Percentiles rank a stretch among this genome's conserved stretches.
These are phyloP conservation scores for Phyllosticta paracitricarpa DNA, from an alignment of 2,329 filamentous ascomycete species.

Conservation along the genomic window DNA sequence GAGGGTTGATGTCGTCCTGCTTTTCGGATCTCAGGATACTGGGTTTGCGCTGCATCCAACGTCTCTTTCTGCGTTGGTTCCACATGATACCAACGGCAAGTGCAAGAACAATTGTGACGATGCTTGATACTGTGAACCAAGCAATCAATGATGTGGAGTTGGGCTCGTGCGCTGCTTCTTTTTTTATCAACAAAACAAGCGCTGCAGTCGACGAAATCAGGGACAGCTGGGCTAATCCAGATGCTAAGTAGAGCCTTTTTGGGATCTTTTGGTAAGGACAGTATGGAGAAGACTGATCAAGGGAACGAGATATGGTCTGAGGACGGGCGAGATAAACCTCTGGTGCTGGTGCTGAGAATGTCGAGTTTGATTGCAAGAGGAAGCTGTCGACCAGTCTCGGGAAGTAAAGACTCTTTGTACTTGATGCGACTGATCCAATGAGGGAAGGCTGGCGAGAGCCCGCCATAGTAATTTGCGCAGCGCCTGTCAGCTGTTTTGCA, in stretches of 20 bases:
- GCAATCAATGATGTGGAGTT: neutral
- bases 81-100: neutral
- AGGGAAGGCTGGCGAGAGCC: neutral
- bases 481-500: neutral
- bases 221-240: neutral
- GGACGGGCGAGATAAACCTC: neutral
- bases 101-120: neutral
- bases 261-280: neutral
- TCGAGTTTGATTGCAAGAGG: neutral
- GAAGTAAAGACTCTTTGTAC: neutral
- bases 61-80: neutral
- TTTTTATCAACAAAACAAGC: neutral
- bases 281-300: neutral
- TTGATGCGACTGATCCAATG: neutral
- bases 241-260: neutral
- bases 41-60: constrained; percentile 1
- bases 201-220: constrained; percentile 5
- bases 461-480: neutral
- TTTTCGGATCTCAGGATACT: neutral
- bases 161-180: neutral
- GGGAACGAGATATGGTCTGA: neutral
- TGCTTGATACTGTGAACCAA: constrained; percentile 3
- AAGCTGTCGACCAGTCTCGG: neutral
- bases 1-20: neutral
- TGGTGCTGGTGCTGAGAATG: neutral